Evolutionary conservation across 768 basidiomycete genomes (phyloP).

Genomic region (Tylopilus balloui): DNA sequence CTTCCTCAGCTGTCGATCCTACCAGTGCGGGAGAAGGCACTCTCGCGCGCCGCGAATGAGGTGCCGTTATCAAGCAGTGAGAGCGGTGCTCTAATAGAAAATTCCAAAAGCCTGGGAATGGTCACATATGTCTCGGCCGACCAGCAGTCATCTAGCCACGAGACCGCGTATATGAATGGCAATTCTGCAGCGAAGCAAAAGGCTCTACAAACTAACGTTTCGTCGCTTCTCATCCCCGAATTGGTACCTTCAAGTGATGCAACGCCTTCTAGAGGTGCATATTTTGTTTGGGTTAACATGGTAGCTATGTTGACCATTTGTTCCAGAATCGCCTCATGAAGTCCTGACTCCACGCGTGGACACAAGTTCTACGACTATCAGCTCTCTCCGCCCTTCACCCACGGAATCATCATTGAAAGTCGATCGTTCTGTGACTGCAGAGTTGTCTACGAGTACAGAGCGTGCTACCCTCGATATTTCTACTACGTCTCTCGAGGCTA

Average conservation of each 20-base stretch:
- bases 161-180: constrained; percentile 20
- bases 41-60: constrained; percentile 13
- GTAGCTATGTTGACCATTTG: constrained; percentile 8
- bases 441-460: constrained; percentile 6
- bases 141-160: constrained; percentile 21
- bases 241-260: constrained; percentile 6
- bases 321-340: constrained; percentile 14
- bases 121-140: constrained; percentile 9
- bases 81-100: constrained; percentile 16
- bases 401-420: constrained; percentile 8
- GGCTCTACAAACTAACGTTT: constrained; percentile 11
- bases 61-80: constrained; percentile 9
- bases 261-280: constrained; percentile 17
- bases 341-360: constrained; percentile 12
- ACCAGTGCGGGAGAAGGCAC: constrained; percentile 36
- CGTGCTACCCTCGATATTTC: constrained; percentile 9
- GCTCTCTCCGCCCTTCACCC: constrained; percentile 3
- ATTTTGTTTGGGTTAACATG: neutral
- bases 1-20: constrained; percentile 18
- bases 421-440: constrained; percentile 2
- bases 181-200: constrained; percentile 11
- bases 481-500: constrained; percentile 4
- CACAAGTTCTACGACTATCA: constrained; percentile 2
- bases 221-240: constrained; percentile 9
- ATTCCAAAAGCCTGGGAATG: constrained; percentile 18